Conservation (phyloP, 1,284 basidiomycete species). For the Taiwanofungus camphoratus region DNA sequence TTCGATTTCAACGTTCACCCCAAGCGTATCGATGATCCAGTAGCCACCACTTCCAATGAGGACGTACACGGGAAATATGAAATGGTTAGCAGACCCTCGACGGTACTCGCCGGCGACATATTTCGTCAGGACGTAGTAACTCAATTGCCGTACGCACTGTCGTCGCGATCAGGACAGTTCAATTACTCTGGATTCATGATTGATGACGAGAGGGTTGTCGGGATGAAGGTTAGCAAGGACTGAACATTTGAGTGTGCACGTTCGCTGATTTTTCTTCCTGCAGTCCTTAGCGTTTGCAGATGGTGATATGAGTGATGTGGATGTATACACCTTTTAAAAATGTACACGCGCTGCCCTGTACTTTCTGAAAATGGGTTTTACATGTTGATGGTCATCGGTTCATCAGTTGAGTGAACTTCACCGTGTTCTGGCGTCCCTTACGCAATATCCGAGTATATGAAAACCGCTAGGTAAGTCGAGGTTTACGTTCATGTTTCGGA, state of each 20-base stretch:
- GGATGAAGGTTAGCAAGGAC: constrained; percentile 24
- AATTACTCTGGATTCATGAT: constrained; percentile 26
- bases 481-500: too few species aligned
- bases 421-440: too few species aligned
- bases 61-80: background rate
- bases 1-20: constrained; percentile 35
- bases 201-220: constrained; percentile 28
- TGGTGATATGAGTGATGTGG: constrained; percentile 22
- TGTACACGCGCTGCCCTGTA: too few species aligned
- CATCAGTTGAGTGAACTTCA: too few species aligned
- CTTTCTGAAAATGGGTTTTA: too few species aligned
- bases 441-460: too few species aligned
- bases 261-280: background rate
- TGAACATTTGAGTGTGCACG: background rate
- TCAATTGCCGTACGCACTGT: constrained; percentile 11
- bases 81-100: background rate
- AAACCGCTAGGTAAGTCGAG: too few species aligned
- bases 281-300: constrained; percentile 17
- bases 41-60: background rate
- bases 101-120: background rate
- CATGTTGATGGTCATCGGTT: too few species aligned
- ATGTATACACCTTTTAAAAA: constrained; percentile 23
- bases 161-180: constrained; percentile 2
- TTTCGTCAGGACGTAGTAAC: constrained; percentile 13
- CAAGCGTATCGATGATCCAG: constrained; percentile 15